Percentiles rank a stretch among this genome's conserved stretches.
Evolutionary conservation across 2,329 filamentous ascomycete genomes (phyloP).

Genomic region (Trichoderma sp.): DNA sequence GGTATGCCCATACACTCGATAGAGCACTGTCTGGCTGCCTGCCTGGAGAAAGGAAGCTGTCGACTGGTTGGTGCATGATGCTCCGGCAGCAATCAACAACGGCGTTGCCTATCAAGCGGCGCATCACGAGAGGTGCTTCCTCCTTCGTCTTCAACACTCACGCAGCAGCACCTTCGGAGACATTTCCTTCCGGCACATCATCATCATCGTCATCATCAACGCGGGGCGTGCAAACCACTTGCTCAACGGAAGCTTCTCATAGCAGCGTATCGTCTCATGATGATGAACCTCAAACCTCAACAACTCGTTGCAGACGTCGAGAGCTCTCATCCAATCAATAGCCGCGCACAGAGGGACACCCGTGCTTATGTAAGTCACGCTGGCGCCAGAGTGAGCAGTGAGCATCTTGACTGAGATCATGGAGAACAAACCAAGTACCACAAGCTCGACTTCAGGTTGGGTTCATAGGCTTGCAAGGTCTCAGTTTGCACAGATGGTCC

Average conservation of each 20-base stretch:
- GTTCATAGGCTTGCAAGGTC: not conserved
- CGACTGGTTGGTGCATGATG: not conserved
- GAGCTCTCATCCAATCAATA: conserved; percentile 20
- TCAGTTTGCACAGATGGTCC: not conserved
- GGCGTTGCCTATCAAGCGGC: not conserved
- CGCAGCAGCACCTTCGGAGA: too few relatives aligned
- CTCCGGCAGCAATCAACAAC: not conserved
- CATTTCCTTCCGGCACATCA: not conserved
- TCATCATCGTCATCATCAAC: not conserved
- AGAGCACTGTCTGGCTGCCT: not conserved
- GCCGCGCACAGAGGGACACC: not conserved
- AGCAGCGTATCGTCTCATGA: not conserved
- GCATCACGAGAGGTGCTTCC: not conserved
- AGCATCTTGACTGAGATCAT: not conserved
- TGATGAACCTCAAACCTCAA: not conserved
- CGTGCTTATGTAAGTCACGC: not conserved
- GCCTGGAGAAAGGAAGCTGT: not conserved
- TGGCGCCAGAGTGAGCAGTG: not conserved
- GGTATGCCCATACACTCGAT: too few relatives aligned
- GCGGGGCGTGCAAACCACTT: not conserved
- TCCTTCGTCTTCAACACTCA: not conserved
- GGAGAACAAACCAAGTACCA: not conserved
- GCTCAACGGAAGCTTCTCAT: not conserved
- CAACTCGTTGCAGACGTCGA: not conserved
- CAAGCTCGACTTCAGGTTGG: not conserved